Conservation (phyloP, 441 rosid genomes). For the Erodium moschatum region DNA sequence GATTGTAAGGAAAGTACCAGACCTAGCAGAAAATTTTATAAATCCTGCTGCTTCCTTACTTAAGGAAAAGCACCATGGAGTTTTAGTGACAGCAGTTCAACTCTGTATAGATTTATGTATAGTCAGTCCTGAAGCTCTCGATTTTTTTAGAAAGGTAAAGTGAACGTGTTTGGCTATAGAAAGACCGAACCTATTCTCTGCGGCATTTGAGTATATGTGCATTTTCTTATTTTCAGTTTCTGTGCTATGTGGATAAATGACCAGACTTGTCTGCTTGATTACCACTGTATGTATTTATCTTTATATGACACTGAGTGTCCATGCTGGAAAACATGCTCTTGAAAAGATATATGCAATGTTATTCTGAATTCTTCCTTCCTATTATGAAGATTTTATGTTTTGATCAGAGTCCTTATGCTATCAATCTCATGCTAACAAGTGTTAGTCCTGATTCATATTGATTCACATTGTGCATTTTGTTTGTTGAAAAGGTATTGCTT, state of each 20-base stretch:
- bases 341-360: no score
- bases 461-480: conserved; percentile 15
- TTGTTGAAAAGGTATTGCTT: neutral
- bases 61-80: conserved; percentile 98
- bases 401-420: neutral
- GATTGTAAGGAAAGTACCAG: conserved; percentile 93
- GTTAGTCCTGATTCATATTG: neutral
- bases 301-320: no score
- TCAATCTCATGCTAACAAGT: neutral
- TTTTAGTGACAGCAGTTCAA: conserved; percentile 85
- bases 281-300: no score
- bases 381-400: neutral
- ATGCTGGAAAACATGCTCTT: no score
- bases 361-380: neutral
- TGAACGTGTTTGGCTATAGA: conserved; percentile 13
- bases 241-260: no score
- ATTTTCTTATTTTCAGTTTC: no score
- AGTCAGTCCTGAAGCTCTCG: conserved; percentile 78
- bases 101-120: conserved; percentile 86
- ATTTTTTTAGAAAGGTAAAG: conserved; percentile 77
- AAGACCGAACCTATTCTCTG: neutral
- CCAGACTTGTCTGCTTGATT: no score
- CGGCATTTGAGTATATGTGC: no score
- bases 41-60: conserved; percentile 78
- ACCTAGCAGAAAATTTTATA: conserved; percentile 91